phyloP scores from a whole-genome alignment of 768 basidiomycete genomes.

The Boletus eberwhitei region DNA sequence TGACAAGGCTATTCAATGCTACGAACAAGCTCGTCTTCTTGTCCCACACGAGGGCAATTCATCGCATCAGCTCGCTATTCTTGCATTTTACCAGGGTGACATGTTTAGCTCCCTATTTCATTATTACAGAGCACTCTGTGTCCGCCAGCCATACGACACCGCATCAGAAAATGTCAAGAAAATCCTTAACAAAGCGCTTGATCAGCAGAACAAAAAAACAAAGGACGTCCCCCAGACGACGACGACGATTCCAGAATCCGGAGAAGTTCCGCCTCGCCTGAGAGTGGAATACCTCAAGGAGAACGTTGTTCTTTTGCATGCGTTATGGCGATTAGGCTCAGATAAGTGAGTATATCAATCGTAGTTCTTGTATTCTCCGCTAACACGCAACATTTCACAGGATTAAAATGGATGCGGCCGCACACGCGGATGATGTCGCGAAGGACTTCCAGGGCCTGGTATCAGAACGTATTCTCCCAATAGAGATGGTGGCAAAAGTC shows the following conservation, averaged over 20 bases:
- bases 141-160: slow-evolving; percentile 80
- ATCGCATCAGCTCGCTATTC: slow-evolving; percentile 93
- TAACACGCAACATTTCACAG: slow-evolving; percentile 11
- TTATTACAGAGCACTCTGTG: slow-evolving; percentile 91
- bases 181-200: slow-evolving; percentile 63
- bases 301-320: slow-evolving; percentile 73
- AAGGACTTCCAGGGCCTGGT: slow-evolving; percentile 60
- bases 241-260: slow-evolving; percentile 27
- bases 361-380: background rate
- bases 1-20: slow-evolving; percentile 72
- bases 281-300: slow-evolving; percentile 68
- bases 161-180: slow-evolving; percentile 81
- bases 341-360: slow-evolving; percentile 49
- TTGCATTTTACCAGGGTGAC: slow-evolving; percentile 82
- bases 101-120: slow-evolving; percentile 76
- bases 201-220: slow-evolving; percentile 49
- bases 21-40: slow-evolving; percentile 79
- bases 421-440: slow-evolving; percentile 46
- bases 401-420: slow-evolving; percentile 43
- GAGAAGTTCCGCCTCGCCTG: slow-evolving; percentile 44
- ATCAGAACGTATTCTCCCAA: slow-evolving; percentile 64
- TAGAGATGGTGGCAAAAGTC: slow-evolving; percentile 72
- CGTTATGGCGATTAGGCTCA: slow-evolving; percentile 55
- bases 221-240: slow-evolving; percentile 38
- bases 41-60: slow-evolving; percentile 90